A percentile compares a stretch with the other conserved stretches of the same genome.
These are phyloP conservation scores for Prasinococcaceae sp. DNA, from an alignment of 139 green algal genomes.

Conservation along the genomic window DNA sequence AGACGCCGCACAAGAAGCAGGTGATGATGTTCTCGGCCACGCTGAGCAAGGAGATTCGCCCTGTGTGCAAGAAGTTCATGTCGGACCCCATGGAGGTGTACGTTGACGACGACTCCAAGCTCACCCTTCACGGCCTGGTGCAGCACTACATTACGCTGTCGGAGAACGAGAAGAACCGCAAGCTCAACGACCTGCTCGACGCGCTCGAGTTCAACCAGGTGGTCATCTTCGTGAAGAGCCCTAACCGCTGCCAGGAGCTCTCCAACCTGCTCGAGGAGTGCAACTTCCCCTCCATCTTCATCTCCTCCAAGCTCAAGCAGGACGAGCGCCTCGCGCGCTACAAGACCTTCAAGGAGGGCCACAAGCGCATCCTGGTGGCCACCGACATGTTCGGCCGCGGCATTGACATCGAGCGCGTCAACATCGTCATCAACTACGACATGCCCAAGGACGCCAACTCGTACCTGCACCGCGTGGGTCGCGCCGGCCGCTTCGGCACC, in stretches of 20 bases:
- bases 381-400: constrained; percentile 92
- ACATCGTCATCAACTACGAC: constrained; percentile 99
- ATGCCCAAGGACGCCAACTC: constrained; percentile 98
- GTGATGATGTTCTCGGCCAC: constrained; percentile 99
- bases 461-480: constrained; percentile 87
- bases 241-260: constrained; percentile 47
- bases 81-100: constrained; percentile 70
- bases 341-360: constrained; percentile 91
- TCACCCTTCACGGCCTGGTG: constrained; percentile 98
- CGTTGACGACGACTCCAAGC: constrained; percentile 92
- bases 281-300: constrained; percentile 95
- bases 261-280: constrained; percentile 88
- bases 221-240: constrained; percentile 44
- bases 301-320: constrained; percentile 73
- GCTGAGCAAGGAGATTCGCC: constrained; percentile 75
- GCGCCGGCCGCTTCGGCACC: constrained; percentile 93
- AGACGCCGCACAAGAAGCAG: constrained; percentile 96
- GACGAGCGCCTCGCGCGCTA: constrained; percentile 70
- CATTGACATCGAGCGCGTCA: constrained; percentile 98
- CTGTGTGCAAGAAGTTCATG: constrained; percentile 98
- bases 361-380: constrained; percentile 94
- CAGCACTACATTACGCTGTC: constrained; percentile 98
- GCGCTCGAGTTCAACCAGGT: constrained; percentile 97
- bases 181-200: constrained; percentile 97
- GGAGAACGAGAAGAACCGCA: constrained; percentile 96